Evolutionary conservation across 768 basidiomycete genomes (phyloP).

Genomic region (Dictyophora rubrovolvata): DNA sequence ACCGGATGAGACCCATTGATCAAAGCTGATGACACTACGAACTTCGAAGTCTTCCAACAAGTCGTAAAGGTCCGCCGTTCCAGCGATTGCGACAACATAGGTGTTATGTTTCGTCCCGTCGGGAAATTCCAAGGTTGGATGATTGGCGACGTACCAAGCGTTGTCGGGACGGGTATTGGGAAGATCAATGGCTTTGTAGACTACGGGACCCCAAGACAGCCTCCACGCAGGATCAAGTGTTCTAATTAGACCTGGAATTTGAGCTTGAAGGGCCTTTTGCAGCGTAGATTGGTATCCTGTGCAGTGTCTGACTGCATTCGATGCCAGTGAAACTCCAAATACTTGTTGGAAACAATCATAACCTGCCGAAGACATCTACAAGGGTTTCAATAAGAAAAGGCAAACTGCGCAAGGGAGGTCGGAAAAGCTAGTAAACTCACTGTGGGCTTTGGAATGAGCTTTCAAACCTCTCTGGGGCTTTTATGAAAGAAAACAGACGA

Average conservation of each 20-base stretch:
- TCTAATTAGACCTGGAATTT: neutral
- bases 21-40: neutral
- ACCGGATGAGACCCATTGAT: neutral
- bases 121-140: neutral
- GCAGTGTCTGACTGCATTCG: neutral
- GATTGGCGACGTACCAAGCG: conserved; percentile 4
- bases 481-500: no score
- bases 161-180: conserved; percentile 5
- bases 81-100: conserved; percentile 8
- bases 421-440: no score
- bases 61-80: neutral
- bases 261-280: neutral
- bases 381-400: no score
- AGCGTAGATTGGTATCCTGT: neutral
- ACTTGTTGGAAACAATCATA: conserved; percentile 7
- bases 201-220: conserved; percentile 2
- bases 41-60: conserved; percentile 5
- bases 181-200: neutral
- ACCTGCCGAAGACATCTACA: neutral
- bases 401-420: no score
- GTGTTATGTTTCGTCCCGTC: neutral
- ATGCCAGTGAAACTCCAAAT: neutral
- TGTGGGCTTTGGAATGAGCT: no score
- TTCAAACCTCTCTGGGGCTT: no score
- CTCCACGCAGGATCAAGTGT: neutral